Evolutionary conservation across 805 yeast species (phyloP), one percentile per base, ranked within the genome.

Genomic region (Saccharomycopsis lassenensis): DNA sequence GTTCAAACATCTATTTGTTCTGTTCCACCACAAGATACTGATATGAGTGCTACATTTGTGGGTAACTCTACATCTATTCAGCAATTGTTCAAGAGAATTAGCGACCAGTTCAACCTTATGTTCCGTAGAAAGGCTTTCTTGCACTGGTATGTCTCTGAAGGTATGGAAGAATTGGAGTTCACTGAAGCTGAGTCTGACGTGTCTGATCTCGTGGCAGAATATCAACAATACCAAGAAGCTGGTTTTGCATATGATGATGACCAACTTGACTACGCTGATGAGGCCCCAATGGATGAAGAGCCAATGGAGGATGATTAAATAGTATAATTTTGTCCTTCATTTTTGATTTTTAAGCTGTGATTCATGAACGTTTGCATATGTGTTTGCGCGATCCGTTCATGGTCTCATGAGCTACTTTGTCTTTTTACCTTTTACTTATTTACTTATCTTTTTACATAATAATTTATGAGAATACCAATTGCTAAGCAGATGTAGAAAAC

Each of bases 91-190:
- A 75, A 77, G 62, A 78, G 95, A 63, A 80, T 83, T 39, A 89
- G 89, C 46, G 84, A 72, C 51, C 95, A 86, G 63, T 86, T 86
- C 63, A 68, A 78, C 49, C 87, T 86, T 43, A 86, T 86, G 95
- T 86, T 81, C 63, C 74, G 83, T 58, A 83, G 91, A 66, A 81
- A 79, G 60, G 95, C 95, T 46, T 86, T 86, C 75, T 77, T 86
- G 63, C 95, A 86, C 62, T 86, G 95, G 95, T 86, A 84, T 63
- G 82, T 91, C 7, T 71, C 78, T 49, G 95, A 86, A 62, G 95
- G 95, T 65, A 86, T 86, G 95, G 95, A 86, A 55, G 93, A 80
- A 63, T 70, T 77, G 68, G 95, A 86, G 64, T 86, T 86, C 61
- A 74, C 85, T 40, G 95, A 86, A 65, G 95, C 95, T 36, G 93